These are phyloP conservation scores for Botrytis deweyae DNA, from an alignment of 2,329 filamentous ascomycete species.

Conservation along the genomic window DNA sequence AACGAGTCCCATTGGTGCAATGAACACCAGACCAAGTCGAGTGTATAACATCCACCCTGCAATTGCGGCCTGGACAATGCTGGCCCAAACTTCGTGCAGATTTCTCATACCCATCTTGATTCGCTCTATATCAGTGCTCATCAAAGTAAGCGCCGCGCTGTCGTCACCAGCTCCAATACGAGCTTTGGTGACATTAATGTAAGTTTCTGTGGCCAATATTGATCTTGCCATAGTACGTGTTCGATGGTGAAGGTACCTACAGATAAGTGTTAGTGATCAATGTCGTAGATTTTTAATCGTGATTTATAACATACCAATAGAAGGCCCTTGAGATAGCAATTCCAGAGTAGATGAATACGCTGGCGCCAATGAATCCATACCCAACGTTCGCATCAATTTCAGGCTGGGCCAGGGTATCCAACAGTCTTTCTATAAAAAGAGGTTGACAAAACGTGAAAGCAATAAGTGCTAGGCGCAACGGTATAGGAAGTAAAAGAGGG, in stretches of 20 bases:
- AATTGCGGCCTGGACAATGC: conserved; percentile 39
- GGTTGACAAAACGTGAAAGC: conserved; percentile 31
- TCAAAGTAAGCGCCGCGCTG: conserved; percentile 31
- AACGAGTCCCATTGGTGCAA: conserved; percentile 46
- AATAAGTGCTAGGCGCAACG: conserved; percentile 27
- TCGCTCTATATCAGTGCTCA: conserved; percentile 34
- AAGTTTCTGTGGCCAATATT: conserved; percentile 49
- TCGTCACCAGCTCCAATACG: conserved; percentile 24
- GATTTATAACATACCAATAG: neutral
- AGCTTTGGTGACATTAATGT: conserved; percentile 45
- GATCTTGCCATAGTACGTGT: conserved; percentile 36
- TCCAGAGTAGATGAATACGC: conserved; percentile 27
- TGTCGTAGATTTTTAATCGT: neutral
- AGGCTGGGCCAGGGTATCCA: conserved; percentile 31
- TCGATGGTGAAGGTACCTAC: conserved; percentile 18
- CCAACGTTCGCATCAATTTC: conserved; percentile 20
- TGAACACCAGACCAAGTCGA: conserved; percentile 30
- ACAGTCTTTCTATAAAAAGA: conserved; percentile 22
- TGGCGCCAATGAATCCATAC: conserved; percentile 30
- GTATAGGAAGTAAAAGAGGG: conserved; percentile 20
- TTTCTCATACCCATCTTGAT: conserved; percentile 9
- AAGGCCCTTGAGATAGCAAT: conserved; percentile 22
- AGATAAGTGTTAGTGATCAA: neutral
- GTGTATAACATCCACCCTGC: conserved; percentile 39
- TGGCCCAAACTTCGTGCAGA: neutral